Percentiles rank a stretch among this genome's conserved stretches.
These are phyloP conservation scores for Metahyphopichia silvanorum DNA, from an alignment of 805 yeast genomes.

Conservation along the genomic window DNA sequence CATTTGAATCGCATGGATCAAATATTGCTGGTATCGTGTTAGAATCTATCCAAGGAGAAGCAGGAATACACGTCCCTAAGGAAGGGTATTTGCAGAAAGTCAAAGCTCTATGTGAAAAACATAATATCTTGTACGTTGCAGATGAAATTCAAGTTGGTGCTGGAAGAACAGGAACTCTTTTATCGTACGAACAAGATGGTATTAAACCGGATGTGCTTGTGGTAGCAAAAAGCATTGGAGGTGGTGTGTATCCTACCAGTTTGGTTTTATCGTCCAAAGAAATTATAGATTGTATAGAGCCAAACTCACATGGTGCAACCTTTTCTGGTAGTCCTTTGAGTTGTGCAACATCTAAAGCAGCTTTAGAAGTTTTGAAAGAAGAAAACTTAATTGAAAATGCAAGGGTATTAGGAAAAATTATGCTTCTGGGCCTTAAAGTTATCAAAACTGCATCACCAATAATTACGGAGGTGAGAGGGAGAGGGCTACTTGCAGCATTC, in stretches of 20 bases:
- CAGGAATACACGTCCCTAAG: constrained; percentile 1
- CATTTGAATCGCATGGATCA: constrained; percentile 1
- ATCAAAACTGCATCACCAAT: constrained; percentile 11
- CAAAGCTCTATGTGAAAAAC: constrained; percentile 1
- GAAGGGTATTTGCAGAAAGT: constrained; percentile 1
- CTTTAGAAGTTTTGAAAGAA: constrained; percentile 19
- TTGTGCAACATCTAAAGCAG: constrained; percentile 20
- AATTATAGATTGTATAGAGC: constrained; percentile 19
- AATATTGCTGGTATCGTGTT: constrained; percentile 3
- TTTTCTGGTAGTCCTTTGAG: constrained; percentile 22
- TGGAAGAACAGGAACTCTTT: constrained; percentile 3
- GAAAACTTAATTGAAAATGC: constrained; percentile 18
- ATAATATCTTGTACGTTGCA: not conserved
- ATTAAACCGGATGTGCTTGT: constrained; percentile 21
- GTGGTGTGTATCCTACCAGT: constrained; percentile 24
- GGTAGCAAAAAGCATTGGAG: constrained; percentile 24
- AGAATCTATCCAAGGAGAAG: constrained; percentile 4
- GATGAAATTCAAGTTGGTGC: constrained; percentile 3
- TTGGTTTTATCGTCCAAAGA: constrained; percentile 15
- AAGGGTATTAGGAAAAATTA: constrained; percentile 2
- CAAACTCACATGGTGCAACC: constrained; percentile 25
- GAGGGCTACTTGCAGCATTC: constrained; percentile 20
- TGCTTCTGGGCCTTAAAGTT: constrained; percentile 15
- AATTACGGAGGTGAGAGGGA: constrained; percentile 16
- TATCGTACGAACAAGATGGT: constrained; percentile 4